Evolutionary conservation across 1,284 basidiomycete species (phyloP).

Genomic region (Trichosporon faecale): DNA sequence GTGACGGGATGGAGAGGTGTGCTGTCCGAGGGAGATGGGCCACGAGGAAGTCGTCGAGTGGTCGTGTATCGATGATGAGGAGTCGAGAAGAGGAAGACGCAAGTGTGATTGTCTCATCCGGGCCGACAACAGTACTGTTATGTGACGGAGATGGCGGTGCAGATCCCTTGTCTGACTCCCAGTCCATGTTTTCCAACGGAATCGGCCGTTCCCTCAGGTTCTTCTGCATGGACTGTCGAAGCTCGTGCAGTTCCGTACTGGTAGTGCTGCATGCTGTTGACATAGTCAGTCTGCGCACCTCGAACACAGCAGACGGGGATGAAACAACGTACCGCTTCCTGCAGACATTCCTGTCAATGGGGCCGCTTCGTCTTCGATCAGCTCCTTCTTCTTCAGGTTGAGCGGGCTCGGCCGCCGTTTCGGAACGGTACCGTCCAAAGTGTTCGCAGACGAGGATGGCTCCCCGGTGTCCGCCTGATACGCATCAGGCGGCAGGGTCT

Average conservation of each 20-base stretch:
- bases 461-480: neutral
- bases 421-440: neutral
- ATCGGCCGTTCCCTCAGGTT: neutral
- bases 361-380: neutral
- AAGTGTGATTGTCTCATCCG: conserved; percentile 1
- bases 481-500: neutral
- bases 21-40: conserved; percentile 66
- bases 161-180: conserved; percentile 11
- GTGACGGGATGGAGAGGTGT: conserved; percentile 76
- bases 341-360: conserved; percentile 9
- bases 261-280: neutral
- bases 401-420: neutral
- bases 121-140: neutral
- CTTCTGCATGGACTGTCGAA: neutral
- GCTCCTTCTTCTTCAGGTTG: neutral
- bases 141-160: neutral
- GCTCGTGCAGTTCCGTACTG: neutral
- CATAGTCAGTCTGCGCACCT: neutral
- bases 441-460: neutral
- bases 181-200: neutral
- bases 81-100: conserved; percentile 14
- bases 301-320: neutral
- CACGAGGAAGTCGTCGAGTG: conserved; percentile 62
- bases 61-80: conserved; percentile 74
- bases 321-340: conserved; percentile 4